Percentiles rank a stretch among this genome's conserved stretches.
phyloP scores from a whole-genome alignment of 805 yeast genomes.

The Suhomyces vadensis region DNA sequence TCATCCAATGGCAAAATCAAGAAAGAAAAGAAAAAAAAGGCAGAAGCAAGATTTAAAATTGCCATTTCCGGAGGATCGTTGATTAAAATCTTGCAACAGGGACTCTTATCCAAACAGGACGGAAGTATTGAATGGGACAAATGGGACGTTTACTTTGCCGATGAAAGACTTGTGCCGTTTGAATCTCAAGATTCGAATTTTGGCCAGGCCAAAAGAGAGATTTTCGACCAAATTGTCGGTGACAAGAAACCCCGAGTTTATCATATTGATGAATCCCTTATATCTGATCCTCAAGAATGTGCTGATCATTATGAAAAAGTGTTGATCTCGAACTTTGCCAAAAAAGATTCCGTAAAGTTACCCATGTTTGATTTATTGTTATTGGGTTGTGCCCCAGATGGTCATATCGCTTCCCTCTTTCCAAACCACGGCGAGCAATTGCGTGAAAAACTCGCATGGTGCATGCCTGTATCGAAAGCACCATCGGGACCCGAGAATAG shows the following conservation, averaged over 20 bases:
- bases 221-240: constrained; percentile 67
- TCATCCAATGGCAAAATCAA: constrained; percentile 20
- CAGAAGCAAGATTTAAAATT: constrained; percentile 76
- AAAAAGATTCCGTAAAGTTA: constrained; percentile 90
- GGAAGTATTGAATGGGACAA: constrained; percentile 79
- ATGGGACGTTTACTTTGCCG: constrained; percentile 97
- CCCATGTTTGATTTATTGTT: constrained; percentile 92
- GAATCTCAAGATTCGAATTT: constrained; percentile 81
- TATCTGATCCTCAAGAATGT: constrained; percentile 83
- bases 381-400: constrained; percentile 98
- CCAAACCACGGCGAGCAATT: constrained; percentile 84
- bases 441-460: constrained; percentile 93
- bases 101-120: constrained; percentile 65
- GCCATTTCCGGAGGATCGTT: constrained; percentile 94
- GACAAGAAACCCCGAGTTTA: constrained; percentile 66
- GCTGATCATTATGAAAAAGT: constrained; percentile 91
- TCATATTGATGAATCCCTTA: constrained; percentile 76
- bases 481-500: constrained; percentile 86
- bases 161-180: constrained; percentile 91
- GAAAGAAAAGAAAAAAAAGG: constrained; percentile 48
- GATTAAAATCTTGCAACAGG: constrained; percentile 82
- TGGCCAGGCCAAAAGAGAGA: constrained; percentile 81
- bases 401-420: constrained; percentile 95
- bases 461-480: constrained; percentile 87
- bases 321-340: constrained; percentile 87